phyloP scores from a whole-genome alignment of 352 stramenopile species.

The Hyaloperonospora arabidopsidis region DNA sequence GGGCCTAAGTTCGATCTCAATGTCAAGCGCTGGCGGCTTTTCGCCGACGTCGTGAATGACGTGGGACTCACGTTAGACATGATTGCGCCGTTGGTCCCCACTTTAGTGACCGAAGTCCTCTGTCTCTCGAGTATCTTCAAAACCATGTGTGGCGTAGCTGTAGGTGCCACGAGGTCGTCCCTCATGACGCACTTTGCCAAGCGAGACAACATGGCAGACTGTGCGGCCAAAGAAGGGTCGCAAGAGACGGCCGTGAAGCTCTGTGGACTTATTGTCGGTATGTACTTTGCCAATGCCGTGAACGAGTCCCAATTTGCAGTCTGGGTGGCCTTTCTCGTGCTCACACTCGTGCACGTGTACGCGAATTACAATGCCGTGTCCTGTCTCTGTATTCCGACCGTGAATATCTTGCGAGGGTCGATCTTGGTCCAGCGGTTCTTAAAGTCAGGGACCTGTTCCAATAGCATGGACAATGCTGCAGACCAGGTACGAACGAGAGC shows the following conservation, averaged over 20 bases:
- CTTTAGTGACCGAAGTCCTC: constrained; percentile 55
- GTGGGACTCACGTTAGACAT: constrained; percentile 88
- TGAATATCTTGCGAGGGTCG: constrained; percentile 70
- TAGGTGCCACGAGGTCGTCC: constrained; percentile 89
- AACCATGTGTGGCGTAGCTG: constrained; percentile 92
- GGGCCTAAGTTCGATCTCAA: constrained; percentile 89
- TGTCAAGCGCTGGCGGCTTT: constrained; percentile 94
- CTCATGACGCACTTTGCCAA: constrained; percentile 88
- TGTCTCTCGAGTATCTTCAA: constrained; percentile 89
- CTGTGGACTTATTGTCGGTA: constrained; percentile 86
- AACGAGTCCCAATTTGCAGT: constrained; percentile 52
- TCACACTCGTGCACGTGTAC: constrained; percentile 91
- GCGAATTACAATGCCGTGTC: constrained; percentile 91
- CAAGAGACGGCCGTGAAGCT: constrained; percentile 95
- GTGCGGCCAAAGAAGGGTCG: constrained; percentile 92
- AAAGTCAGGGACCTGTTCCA: constrained; percentile 2
- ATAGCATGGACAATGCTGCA: constrained; percentile 21
- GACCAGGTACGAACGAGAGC: constrained; percentile 11
- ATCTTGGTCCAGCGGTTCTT: constrained; percentile 58
- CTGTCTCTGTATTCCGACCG: constrained; percentile 78
- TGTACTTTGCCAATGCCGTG: constrained; percentile 75
- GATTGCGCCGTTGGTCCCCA: constrained; percentile 64
- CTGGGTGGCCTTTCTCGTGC: constrained; percentile 89
- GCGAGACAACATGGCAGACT: constrained; percentile 85
- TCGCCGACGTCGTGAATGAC: constrained; percentile 96